Conservation (phyloP, 106 monocot genomes). For the Platanthera guangdongensis region DNA sequence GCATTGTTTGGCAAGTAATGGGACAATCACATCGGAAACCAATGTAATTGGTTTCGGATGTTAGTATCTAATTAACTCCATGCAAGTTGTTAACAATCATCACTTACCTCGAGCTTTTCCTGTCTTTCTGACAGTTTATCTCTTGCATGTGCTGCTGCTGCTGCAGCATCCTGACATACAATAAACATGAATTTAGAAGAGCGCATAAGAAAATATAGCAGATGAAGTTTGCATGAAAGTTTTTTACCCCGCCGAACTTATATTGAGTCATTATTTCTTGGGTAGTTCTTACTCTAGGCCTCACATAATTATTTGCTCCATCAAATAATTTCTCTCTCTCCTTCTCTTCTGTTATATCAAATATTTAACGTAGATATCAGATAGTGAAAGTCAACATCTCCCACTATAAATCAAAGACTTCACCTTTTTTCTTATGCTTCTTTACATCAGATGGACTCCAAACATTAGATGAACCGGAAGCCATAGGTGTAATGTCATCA, state of each 20-base stretch:
- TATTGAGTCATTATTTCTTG: slow-evolving; percentile 93
- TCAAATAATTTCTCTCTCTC: slow-evolving; percentile 73
- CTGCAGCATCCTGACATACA: slow-evolving; percentile 63
- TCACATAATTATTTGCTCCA: slow-evolving; percentile 43
- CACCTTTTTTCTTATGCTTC: slow-evolving; percentile 31
- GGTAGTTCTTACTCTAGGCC: slow-evolving; percentile 66
- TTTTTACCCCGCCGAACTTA: slow-evolving; percentile 69
- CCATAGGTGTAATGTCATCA: slow-evolving; percentile 46
- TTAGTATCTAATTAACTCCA: too few relatives aligned
- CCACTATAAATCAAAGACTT: background rate
- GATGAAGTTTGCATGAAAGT: background rate
- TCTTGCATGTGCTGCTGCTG: slow-evolving; percentile 86
- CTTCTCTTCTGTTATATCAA: slow-evolving; percentile 25
- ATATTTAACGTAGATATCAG: background rate
- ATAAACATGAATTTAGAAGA: slow-evolving; percentile 1
- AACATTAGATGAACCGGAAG: slow-evolving; percentile 33
- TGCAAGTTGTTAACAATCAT: too few relatives aligned
- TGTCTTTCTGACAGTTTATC: slow-evolving; percentile 76
- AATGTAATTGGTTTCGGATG: background rate
- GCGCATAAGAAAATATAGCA: background rate
- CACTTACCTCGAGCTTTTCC: slow-evolving; percentile 76
- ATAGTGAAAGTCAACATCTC: background rate
- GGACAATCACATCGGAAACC: background rate
- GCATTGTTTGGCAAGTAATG: background rate
- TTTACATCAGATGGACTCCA: slow-evolving; percentile 3